Base-by-base conservation (phyloP, 2,329 filamentous ascomycete species). In the Celoporthe dispersa region DNA sequence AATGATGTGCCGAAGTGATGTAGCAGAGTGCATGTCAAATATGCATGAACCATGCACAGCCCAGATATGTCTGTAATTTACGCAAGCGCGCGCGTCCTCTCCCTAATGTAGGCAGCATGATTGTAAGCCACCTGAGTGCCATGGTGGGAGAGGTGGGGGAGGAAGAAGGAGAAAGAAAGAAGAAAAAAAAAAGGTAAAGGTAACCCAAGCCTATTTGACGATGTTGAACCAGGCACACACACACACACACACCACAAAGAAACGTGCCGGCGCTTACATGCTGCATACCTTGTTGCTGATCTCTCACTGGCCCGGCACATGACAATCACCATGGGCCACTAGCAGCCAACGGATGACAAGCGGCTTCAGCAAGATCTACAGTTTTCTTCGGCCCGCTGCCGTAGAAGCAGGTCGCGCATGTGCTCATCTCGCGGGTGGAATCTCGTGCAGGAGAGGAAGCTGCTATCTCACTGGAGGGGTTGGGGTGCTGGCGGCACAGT, bases 391-490 rank as follows among this genome's bases (percentile, higher is more conserved):
- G 65, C 37, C 65, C 68, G 65, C 59, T 39, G 53, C 68, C 65
- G 41, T 65, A 65, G 22, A 48, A 48, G 44, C 44, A 48, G 14
- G 6, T 44, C 67, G 61, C 60, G 61, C 69, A 70, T 53, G 25
- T 33, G 62, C 35, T 65, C 51, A 68, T 70, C 66, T 66, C 48
- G n/a, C n/a, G n/a, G n/a, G n/a, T n/a, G n/a, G n/a, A n/a, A 35
- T 35, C 8, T 35, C 37, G 37, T 39, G 37, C 37, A 7, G 19
- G 16, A 14, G 41, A 14, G 41, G 41, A 48, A 48, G 41, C n/a
- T n/a, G 19, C 22, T 19, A 22, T 22, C 41, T 48, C 6, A 53
- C 12, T 31, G 14, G 41, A 12, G 19, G 5, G 16, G 7, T 6
- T 7, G 14, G 28, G n/a, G 14, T 4, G 57, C 53, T 57, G 57